Evolutionary conservation across 2,329 filamentous ascomycete species (phyloP).

Genomic region (Thelonectria discophora): DNA sequence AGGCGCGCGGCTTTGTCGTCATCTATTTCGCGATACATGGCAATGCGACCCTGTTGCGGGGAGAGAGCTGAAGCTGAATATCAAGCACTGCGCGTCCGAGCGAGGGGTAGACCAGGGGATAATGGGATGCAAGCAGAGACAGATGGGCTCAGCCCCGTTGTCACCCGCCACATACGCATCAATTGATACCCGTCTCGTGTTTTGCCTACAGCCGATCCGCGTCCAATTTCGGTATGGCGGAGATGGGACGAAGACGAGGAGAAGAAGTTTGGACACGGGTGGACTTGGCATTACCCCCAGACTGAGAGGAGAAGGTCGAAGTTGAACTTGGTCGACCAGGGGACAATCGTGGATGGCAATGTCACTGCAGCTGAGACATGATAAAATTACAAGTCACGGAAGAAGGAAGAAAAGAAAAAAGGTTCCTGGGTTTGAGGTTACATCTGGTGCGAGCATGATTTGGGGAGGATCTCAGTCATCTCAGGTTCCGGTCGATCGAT

Average conservation of each 20-base stretch:
- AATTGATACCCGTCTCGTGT: not conserved
- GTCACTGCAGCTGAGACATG: not conserved
- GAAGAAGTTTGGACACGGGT: too few relatives aligned
- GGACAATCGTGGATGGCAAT: not conserved
- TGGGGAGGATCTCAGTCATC: not conserved
- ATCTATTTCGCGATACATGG: not conserved
- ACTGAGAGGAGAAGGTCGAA: not conserved
- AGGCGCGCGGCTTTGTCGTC: not conserved
- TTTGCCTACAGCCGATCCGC: not conserved
- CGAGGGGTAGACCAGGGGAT: not conserved
- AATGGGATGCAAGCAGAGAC: not conserved
- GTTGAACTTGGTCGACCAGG: not conserved
- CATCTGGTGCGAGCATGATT: not conserved
- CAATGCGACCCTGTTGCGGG: not conserved
- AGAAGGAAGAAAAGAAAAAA: not conserved
- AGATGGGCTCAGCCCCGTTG: not conserved
- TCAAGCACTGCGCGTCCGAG: not conserved
- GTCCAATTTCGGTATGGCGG: not conserved
- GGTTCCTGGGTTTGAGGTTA: not conserved
- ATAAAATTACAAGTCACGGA: too few relatives aligned
- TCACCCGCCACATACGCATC: not conserved
- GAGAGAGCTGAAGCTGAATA: not conserved
- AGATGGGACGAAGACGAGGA: too few relatives aligned
- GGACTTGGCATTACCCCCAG: not conserved
- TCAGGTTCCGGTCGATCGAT: constrained; percentile 1